Conservation (phyloP, 2,329 filamentous ascomycete species). For the Fusarium nelsonii region DNA sequence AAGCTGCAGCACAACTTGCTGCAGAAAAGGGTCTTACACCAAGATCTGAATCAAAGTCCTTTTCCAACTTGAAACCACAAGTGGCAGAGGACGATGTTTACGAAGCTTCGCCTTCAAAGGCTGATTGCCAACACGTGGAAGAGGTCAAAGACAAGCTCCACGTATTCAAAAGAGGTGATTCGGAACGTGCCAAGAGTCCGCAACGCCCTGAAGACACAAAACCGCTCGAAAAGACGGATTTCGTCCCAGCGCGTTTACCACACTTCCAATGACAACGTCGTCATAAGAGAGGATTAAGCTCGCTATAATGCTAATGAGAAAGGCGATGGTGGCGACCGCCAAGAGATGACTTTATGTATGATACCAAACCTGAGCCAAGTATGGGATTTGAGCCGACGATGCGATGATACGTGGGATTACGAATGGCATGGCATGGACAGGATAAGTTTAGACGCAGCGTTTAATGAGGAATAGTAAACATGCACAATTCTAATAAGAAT, state of each 20-base stretch:
- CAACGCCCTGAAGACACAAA: constrained; percentile 16
- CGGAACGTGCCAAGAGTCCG: constrained; percentile 46
- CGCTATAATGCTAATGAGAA: constrained; percentile 39
- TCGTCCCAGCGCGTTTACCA: constrained; percentile 71
- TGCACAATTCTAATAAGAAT: background rate
- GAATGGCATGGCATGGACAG: background rate
- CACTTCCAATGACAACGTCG: constrained; percentile 60
- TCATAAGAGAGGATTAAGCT: constrained; percentile 3
- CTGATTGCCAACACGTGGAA: constrained; percentile 25
- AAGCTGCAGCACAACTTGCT: constrained; percentile 65
- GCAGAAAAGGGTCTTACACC: constrained; percentile 61
- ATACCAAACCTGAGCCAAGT: constrained; percentile 44
- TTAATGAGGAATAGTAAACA: constrained; percentile 7
- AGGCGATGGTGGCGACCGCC: constrained; percentile 17
- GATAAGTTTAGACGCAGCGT: constrained; percentile 15
- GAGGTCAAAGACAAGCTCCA: constrained; percentile 12
- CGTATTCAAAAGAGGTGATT: background rate
- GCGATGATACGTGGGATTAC: constrained; percentile 10
- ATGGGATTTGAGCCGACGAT: constrained; percentile 18
- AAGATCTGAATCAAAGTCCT: constrained; percentile 20
- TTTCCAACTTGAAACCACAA: constrained; percentile 44
- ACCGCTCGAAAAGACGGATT: constrained; percentile 50
- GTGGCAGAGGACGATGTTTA: constrained; percentile 53
- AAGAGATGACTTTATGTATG: constrained; percentile 41
- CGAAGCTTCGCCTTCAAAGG: constrained; percentile 28